phyloP scores from a whole-genome alignment of 305 asterid genomes.

The Striga hermonthica region DNA sequence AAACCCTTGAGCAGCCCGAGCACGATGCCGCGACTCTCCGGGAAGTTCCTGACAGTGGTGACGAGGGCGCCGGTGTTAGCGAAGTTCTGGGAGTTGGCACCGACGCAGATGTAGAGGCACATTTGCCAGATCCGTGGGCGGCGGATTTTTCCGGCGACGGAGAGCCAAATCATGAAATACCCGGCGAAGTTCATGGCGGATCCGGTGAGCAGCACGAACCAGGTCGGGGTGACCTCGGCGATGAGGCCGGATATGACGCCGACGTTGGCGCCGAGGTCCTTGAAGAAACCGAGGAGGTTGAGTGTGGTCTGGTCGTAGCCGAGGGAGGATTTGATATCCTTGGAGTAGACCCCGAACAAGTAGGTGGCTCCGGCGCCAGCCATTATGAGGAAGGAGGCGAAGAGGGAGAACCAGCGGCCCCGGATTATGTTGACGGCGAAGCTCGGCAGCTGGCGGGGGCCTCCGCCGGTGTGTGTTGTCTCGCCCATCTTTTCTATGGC shows the following conservation, averaged over 20 bases:
- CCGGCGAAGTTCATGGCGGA: constrained; percentile 72
- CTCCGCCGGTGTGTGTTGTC: background rate
- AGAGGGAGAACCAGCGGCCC: constrained; percentile 91
- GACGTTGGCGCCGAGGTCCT: constrained; percentile 78
- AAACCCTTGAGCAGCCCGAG: constrained; percentile 68
- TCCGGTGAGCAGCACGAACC: constrained; percentile 69
- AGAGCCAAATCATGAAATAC: constrained; percentile 74
- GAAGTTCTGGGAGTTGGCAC: constrained; percentile 82
- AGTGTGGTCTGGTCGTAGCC: constrained; percentile 86
- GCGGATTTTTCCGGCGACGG: constrained; percentile 47
- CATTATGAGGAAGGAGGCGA: constrained; percentile 76
- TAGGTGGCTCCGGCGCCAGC: constrained; percentile 92
- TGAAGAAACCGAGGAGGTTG: constrained; percentile 73
- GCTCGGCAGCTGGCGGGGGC: constrained; percentile 25
- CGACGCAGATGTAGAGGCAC: constrained; percentile 76
- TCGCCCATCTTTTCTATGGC: background rate
- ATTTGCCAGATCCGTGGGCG: constrained; percentile 71
- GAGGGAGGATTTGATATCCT: constrained; percentile 62
- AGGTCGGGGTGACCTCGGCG: constrained; percentile 73
- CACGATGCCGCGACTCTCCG: constrained; percentile 63
- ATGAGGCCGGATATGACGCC: constrained; percentile 77
- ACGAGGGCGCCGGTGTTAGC: constrained; percentile 90
- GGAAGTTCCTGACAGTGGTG: constrained; percentile 66
- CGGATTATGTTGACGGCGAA: constrained; percentile 51
- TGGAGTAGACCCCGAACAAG: constrained; percentile 74